A percentile compares a stretch with the other conserved stretches of the same genome.
Conservation (phyloP, 176 grass and related monocot genomes). For the Oryza officinalis region DNA sequence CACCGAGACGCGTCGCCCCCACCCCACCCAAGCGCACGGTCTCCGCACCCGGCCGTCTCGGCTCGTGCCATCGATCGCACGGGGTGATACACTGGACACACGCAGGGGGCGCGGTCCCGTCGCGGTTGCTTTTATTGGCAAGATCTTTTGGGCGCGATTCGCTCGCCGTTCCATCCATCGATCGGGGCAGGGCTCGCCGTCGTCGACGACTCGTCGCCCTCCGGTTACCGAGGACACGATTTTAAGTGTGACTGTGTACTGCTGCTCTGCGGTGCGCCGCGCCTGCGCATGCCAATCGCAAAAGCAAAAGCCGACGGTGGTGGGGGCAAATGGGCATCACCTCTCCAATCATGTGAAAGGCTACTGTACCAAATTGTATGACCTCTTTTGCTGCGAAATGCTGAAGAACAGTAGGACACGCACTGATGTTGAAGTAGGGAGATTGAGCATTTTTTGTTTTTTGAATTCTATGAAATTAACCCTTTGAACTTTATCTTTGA, state of each 20-base stretch:
- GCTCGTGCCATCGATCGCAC: background rate
- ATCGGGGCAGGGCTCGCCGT: background rate
- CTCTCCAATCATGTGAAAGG: slow-evolving; percentile 4
- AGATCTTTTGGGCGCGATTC: slow-evolving; percentile 44
- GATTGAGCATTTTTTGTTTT: too few relatives aligned
- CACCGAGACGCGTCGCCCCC: background rate
- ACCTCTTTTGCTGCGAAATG: background rate
- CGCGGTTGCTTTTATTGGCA: slow-evolving; percentile 42
- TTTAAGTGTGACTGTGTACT: background rate
- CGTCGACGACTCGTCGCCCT: background rate
- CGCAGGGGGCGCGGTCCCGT: slow-evolving; percentile 27
- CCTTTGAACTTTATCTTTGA: too few relatives aligned
- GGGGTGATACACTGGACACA: too few relatives aligned
- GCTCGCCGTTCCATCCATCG: slow-evolving; percentile 26
- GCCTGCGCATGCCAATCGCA: background rate
- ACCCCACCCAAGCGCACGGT: background rate
- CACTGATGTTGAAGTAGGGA: too few relatives aligned
- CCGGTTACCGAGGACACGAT: background rate
- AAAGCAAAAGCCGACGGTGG: background rate
- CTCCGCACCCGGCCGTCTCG: background rate
- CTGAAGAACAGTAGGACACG: background rate
- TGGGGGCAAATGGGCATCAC: background rate
- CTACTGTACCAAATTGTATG: background rate
- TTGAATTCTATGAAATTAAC: too few relatives aligned
- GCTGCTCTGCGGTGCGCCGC: background rate